Evolutionary conservation across 2,329 filamentous ascomycete species (phyloP), one percentile per base, ranked within the genome.

Genomic region (Pyrenochaeta sp.): DNA sequence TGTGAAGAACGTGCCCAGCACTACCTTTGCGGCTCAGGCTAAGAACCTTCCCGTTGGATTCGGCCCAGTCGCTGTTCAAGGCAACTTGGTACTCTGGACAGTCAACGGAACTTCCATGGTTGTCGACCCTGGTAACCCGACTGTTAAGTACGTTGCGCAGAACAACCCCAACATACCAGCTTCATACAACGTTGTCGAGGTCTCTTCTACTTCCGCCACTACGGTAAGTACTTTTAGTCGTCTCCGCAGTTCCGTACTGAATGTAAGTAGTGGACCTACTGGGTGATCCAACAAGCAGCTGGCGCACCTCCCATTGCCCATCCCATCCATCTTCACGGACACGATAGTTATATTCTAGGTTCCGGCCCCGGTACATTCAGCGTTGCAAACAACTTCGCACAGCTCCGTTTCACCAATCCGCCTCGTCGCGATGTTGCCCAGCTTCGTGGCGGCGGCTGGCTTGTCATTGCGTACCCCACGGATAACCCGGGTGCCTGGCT

Each of bases 391-490:
- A 48, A 53, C 17, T 46, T 57, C 11, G 41, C 26, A n/a, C 52
- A 56, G 2, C 53, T 76, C 2, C 60, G 58, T 13, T 71, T 71
- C 47, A 49, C 32, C 6, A 71, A 72, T 19, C 70, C 70, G 7
- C 51, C 62, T 10, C 63, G 70, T 18, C 61, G 71, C 7, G 70
- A 73, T 35, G 65, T 68, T 4, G 55, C 59, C 13, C 50, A 65
- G 22, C 56, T 72, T 4, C 67, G 56, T 0, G 53, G 40, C 3
- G 40, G 40, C 3, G 70, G 69, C 5, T 76, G 76, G 59, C 74
- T 73, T 8, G 76, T 81, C 15, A 60, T 82, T 24, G 77, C 78
- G 24, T 80, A 80, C 61, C 59, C 67, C 34, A 76, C 77, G 2
- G 69, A 74, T 38, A 81, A 81, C 57, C 78, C 80, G 3, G 81